Conservation (phyloP, 768 basidiomycete genomes). For the Xanthoconium purpureum region DNA sequence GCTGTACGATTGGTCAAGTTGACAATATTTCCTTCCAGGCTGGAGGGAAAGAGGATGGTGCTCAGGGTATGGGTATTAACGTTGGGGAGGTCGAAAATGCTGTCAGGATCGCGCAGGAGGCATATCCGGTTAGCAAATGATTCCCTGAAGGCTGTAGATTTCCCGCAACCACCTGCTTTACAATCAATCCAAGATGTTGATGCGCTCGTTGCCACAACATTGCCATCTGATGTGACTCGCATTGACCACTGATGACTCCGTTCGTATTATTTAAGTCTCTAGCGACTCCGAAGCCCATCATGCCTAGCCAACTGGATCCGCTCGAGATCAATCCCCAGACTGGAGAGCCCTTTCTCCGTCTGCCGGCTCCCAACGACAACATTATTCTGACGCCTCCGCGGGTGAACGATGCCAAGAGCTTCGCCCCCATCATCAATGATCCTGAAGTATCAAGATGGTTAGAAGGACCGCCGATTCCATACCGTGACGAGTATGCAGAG, state of each 20-base stretch:
- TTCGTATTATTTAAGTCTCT: not conserved
- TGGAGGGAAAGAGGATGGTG: constrained; percentile 91
- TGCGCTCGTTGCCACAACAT: not conserved
- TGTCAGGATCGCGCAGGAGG: constrained; percentile 50
- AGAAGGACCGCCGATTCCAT: constrained; percentile 52
- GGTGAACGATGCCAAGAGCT: constrained; percentile 36
- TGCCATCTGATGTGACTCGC: not conserved
- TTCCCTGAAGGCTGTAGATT: not conserved
- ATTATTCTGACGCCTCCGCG: constrained; percentile 63
- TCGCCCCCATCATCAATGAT: constrained; percentile 49
- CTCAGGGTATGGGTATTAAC: constrained; percentile 83
- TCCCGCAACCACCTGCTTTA: not conserved
- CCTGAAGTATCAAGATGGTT: constrained; percentile 44
- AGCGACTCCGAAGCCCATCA: constrained; percentile 2
- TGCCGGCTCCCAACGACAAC: constrained; percentile 46
- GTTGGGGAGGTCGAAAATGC: constrained; percentile 65
- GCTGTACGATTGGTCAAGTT: not conserved
- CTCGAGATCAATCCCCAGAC: constrained; percentile 41
- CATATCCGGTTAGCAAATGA: constrained; percentile 28
- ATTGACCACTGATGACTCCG: not conserved
- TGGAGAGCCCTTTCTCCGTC: constrained; percentile 54
- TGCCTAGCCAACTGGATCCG: constrained; percentile 33
- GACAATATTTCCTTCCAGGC: constrained; percentile 48
- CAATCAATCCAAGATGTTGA: not conserved
- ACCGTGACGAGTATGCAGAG: constrained; percentile 40